Evolutionary conservation across 352 stramenopile species (phyloP), one percentile per base, ranked within the genome.

Genomic region (Nannochloropsis limnetica): DNA sequence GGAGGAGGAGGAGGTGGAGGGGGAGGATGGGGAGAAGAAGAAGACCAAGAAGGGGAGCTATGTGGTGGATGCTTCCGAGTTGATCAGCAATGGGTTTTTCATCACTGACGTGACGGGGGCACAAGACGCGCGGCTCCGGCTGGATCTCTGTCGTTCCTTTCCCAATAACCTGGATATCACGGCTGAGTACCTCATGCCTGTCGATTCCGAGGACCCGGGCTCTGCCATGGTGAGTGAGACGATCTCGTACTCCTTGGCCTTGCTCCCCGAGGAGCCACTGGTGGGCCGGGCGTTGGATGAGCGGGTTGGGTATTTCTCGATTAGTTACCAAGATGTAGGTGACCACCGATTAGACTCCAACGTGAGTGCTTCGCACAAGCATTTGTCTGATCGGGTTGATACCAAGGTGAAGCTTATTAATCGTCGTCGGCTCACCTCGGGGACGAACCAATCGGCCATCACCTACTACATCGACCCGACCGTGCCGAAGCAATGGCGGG

Each of bases 381-480:
- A 92, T 14, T 88, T 86, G 0, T 88, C 84, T 3, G 87, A 91
- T 82, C 87, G 85, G 80, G 90, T 92, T 68, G 87, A 93, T 83
- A 82, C 87, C 5, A 81, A 84, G 1, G 86, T 92, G 79, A 92
- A 88, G 0, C 84, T 92, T 29, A 90, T 95, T 67, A 92, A 95
- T 82, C 89, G 89, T 23, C 87, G 89, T 1, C 89, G 91, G 29
- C 86, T 95, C 0, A 87, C 91, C 80, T 22, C 88, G 17, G 86
- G 91, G 37, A 61, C 83, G 0, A 81, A 68, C 11, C 27, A 83
- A 25, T 69, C 54, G 11, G 68, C 67, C 5, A 89, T 95, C 37
- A 89, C 83, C 27, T 95, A 91, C 82, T 91, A 93, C 81, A 93
- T 95, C 69, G 92, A 95, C 81, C 90, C 91, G 11, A 93, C 90